A percentile compares a stretch with the other conserved stretches of the same genome.
These are phyloP conservation scores for Lachancea sp. DNA, from an alignment of 805 yeast species.

Conservation along the genomic window DNA sequence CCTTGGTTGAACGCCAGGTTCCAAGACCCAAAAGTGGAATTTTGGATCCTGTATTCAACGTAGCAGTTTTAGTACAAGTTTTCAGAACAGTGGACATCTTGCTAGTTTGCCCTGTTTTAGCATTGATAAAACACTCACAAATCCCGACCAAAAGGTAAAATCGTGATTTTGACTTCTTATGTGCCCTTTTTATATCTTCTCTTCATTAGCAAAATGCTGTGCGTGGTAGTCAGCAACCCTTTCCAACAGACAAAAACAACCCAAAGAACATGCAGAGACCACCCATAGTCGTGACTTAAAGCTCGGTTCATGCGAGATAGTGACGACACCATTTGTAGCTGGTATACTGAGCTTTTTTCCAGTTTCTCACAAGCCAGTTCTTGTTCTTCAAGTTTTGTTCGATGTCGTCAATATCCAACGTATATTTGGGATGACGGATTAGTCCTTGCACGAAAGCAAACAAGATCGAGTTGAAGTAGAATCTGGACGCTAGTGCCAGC, in stretches of 20 bases:
- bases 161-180: not conserved
- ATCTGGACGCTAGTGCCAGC: slow-evolving; percentile 41
- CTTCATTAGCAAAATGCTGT: not conserved
- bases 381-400: slow-evolving; percentile 34
- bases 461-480: slow-evolving; percentile 55
- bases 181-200: not conserved
- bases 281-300: too few species aligned
- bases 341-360: slow-evolving; percentile 27
- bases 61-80: not conserved
- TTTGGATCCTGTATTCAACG: slow-evolving; percentile 52
- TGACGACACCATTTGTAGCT: slow-evolving; percentile 29
- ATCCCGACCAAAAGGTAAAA: too few species aligned
- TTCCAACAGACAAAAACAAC: too few species aligned
- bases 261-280: too few species aligned
- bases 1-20: slow-evolving; percentile 57
- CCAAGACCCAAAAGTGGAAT: slow-evolving; percentile 72
- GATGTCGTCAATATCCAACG: slow-evolving; percentile 34
- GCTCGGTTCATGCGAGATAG: slow-evolving; percentile 7
- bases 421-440: slow-evolving; percentile 40
- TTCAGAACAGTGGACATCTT: not conserved
- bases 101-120: not conserved
- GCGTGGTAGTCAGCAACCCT: too few species aligned
- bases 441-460: slow-evolving; percentile 55
- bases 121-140: too few species aligned
- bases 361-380: slow-evolving; percentile 22